These are phyloP conservation scores for Moniliophthora roreri DNA, from an alignment of 1,284 basidiomycete genomes.

Conservation along the genomic window DNA sequence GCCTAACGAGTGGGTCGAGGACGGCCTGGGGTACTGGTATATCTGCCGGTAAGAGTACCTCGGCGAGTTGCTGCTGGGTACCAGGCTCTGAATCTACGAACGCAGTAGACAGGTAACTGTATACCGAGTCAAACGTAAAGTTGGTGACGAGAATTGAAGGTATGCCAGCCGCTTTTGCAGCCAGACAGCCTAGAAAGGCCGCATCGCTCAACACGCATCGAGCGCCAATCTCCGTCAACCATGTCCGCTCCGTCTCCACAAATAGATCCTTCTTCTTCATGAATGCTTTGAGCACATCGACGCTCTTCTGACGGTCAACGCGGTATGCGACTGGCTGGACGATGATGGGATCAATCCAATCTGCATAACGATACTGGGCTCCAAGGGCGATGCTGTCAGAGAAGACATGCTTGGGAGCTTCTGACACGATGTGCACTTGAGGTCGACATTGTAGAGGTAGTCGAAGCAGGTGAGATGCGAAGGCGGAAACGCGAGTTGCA, in stretches of 20 bases:
- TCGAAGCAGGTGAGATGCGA: constrained; percentile 54
- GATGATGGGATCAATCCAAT: constrained; percentile 68
- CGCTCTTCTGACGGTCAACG: constrained; percentile 70
- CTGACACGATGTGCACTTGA: constrained; percentile 60
- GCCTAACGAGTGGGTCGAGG: constrained; percentile 58
- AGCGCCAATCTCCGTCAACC: constrained; percentile 53
- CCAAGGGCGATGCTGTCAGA: constrained; percentile 57
- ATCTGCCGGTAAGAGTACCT: constrained; percentile 39
- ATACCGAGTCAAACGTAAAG: constrained; percentile 82
- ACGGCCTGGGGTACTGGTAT: constrained; percentile 48
- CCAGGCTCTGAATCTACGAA: constrained; percentile 33
- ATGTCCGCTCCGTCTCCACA: constrained; percentile 53
- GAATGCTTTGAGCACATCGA: constrained; percentile 61
- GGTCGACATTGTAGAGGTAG: constrained; percentile 36
- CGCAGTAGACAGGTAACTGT: constrained; percentile 66
- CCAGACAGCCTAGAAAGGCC: constrained; percentile 63
- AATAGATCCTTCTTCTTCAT: constrained; percentile 54
- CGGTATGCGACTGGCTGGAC: constrained; percentile 72
- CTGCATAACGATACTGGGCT: constrained; percentile 61
- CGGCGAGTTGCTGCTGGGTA: constrained; percentile 10
- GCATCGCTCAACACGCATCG: constrained; percentile 74
- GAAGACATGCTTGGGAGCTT: constrained; percentile 68
- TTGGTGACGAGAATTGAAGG: constrained; percentile 75
- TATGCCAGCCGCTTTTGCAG: constrained; percentile 60
- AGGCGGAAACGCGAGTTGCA: constrained; percentile 72